These are phyloP conservation scores for Beta vulgaris DNA, from an alignment of 148 eudicot genomes.

Conservation along the genomic window DNA sequence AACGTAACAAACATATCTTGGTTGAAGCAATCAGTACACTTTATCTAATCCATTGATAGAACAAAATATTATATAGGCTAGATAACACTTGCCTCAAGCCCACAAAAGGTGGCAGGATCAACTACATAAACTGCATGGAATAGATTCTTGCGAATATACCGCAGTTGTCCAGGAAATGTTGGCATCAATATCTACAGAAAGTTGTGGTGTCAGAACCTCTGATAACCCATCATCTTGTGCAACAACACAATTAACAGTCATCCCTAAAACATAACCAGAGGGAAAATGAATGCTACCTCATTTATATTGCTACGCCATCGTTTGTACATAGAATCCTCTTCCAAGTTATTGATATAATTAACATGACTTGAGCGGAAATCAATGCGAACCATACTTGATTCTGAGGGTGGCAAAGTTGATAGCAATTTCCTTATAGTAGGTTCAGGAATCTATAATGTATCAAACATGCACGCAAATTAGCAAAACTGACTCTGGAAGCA, in stretches of 20 bases:
- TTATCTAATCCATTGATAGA: neutral
- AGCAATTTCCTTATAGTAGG: slow-evolving; percentile 63
- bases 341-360: slow-evolving; percentile 92
- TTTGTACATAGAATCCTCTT: slow-evolving; percentile 83
- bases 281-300: slow-evolving; percentile 52
- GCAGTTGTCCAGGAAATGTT: slow-evolving; percentile 93
- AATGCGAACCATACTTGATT: slow-evolving; percentile 69
- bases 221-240: slow-evolving; percentile 1
- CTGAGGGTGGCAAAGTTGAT: slow-evolving; percentile 66
- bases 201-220: slow-evolving; percentile 11
- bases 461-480: slow-evolving; percentile 19
- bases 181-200: slow-evolving; percentile 88
- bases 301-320: slow-evolving; percentile 93
- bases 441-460: slow-evolving; percentile 65
- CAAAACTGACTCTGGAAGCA: neutral
- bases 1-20: slow-evolving; percentile 22
- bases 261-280: neutral
- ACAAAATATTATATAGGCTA: slow-evolving; percentile 1
- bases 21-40: slow-evolving; percentile 12
- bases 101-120: slow-evolving; percentile 87
- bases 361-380: slow-evolving; percentile 94
- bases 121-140: slow-evolving; percentile 82
- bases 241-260: slow-evolving; percentile 6
- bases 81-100: slow-evolving; percentile 78
- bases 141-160: slow-evolving; percentile 89